A percentile compares a stretch with the other conserved stretches of the same genome.
Conservation (phyloP, 2,329 filamentous ascomycete genomes). For the Parastagonospora nodorum region DNA sequence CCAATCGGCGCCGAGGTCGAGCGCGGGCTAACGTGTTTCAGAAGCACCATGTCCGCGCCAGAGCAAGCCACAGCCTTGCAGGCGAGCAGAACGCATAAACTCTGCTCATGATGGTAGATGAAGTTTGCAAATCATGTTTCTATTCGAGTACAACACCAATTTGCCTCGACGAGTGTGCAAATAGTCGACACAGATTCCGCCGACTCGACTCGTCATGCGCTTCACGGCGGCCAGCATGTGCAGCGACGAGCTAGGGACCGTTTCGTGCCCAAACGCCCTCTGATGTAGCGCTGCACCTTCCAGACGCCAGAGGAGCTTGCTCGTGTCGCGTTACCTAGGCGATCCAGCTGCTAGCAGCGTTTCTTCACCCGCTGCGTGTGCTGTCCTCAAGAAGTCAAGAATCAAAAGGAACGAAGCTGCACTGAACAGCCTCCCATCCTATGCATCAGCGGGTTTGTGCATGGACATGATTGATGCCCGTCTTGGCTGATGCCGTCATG, state of each 20-base stretch:
- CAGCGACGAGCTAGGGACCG: slow-evolving; percentile 1
- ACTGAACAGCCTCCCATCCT: background rate
- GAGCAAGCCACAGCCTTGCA: slow-evolving; percentile 16
- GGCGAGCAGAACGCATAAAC: slow-evolving; percentile 8
- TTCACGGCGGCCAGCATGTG: background rate
- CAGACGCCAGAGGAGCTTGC: slow-evolving; percentile 2
- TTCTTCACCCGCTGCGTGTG: too few species aligned
- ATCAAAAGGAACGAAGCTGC: too few species aligned
- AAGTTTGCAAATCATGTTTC: background rate
- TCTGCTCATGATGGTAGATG: background rate
- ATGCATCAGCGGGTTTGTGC: background rate
- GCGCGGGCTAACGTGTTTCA: slow-evolving; percentile 13
- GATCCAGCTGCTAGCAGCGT: too few species aligned
- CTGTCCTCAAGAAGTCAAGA: too few species aligned
- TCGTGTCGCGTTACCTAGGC: background rate
- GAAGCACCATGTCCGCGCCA: slow-evolving; percentile 11
- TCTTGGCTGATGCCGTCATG: background rate
- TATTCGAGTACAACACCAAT: background rate
- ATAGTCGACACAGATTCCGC: background rate
- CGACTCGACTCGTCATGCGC: background rate
- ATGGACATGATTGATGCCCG: background rate
- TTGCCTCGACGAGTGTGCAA: background rate
- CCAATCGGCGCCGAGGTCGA: slow-evolving; percentile 11
- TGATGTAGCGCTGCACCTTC: slow-evolving; percentile 2
- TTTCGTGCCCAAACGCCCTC: background rate